Base-by-base conservation (phyloP, 2,329 filamentous ascomycete genomes). In the Penicillium sp. region DNA sequence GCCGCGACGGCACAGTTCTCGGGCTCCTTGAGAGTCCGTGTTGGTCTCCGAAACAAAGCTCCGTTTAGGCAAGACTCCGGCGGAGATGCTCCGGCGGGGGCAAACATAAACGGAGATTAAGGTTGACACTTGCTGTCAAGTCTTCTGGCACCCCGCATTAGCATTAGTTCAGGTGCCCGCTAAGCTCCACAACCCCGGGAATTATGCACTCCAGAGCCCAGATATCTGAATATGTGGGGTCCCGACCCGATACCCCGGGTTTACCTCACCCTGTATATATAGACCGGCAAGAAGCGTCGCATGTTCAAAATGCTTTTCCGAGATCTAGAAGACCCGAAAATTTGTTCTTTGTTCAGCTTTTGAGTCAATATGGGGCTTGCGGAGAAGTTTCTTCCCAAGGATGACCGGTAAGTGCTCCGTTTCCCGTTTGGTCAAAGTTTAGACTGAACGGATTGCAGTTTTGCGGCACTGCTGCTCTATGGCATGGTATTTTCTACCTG, bases 401-500 rank as follows among this genome's bases (percentile, higher is more conserved):
- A 69, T 53, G 71, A 73, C 55, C 67, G 69, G 53, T 67, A 64
- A 48, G 49, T 27, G 15, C 24, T 15, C 24, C n/a, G 20, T 41
- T 18, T 18, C 1, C 29, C 2, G 4, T n/a, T 28, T 33, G 33
- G 7, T 7, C 7, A n/a, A 27, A 15, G 27, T 3, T 29, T n/a
- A 3, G 12, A 29, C 29, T 44, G n/a, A 40, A 28, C 32, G 7
- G 13, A 27, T 12, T 20, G 13, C 24, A 57, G 52, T 27, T 54
- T 52, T 58, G 70, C 69, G 33, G 67, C 67, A 7, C 53, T 69
- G 20, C 37, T 70, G 42, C 56, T 70, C 9, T 60, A 60, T 59
- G 70, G 70, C 41, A 71, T 73, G 65, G 63, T 72, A 10, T 70
- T 72, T 42, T 56, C 63, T 6, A 71, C 66, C 6, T 72, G 69